These are phyloP conservation scores for Aureobasidium melanogenum DNA, from an alignment of 2,329 filamentous ascomycete species.

Conservation along the genomic window DNA sequence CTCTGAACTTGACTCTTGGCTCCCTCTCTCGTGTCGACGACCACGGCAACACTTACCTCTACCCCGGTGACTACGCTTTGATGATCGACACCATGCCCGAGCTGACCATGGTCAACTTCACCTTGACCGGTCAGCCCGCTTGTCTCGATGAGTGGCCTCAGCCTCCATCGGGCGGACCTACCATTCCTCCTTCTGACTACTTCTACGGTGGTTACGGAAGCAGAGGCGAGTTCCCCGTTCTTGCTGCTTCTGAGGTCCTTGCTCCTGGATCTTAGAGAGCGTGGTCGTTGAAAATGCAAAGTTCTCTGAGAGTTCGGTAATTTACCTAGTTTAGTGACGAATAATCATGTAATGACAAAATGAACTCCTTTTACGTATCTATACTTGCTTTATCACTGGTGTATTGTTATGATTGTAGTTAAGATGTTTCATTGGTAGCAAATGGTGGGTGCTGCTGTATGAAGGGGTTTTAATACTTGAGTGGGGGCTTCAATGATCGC, in stretches of 20 bases:
- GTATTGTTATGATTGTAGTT: no score
- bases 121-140: slow-evolving; percentile 35
- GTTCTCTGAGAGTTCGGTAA: not conserved
- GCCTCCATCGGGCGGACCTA: slow-evolving; percentile 16
- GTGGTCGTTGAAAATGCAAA: not conserved
- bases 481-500: no score
- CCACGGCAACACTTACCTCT: slow-evolving; percentile 43
- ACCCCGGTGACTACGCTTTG: slow-evolving; percentile 45
- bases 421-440: no score
- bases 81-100: slow-evolving; percentile 36
- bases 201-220: slow-evolving; percentile 23
- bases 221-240: slow-evolving; percentile 1
- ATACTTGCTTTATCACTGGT: no score
- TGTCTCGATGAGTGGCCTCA: slow-evolving; percentile 35
- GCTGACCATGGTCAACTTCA: slow-evolving; percentile 35
- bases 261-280: not conserved
- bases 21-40: slow-evolving; percentile 43
- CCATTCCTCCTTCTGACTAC: slow-evolving; percentile 20
- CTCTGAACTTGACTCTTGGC: slow-evolving; percentile 39
- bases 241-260: not conserved
- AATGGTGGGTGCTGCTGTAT: no score
- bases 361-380: not conserved
- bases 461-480: no score
- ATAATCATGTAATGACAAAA: not conserved
- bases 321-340: not conserved